Base-by-base conservation (phyloP, 78 protist species). In the Speleostelium caveatum region DNA sequence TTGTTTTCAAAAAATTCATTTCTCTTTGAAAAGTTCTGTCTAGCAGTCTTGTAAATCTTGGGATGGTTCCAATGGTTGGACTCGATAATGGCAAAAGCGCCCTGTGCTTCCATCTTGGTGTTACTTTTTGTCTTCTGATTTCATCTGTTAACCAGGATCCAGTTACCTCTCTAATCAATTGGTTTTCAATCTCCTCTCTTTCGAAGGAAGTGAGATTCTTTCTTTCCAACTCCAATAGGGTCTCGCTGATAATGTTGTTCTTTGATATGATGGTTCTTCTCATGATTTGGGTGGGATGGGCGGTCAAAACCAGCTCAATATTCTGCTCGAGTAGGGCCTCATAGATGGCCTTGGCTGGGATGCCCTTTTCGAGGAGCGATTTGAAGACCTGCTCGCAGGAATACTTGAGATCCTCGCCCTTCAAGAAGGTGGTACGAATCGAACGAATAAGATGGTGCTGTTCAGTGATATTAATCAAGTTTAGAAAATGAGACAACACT, bases 221-320 rank as follows among this genome's bases (percentile, higher is more conserved):
- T 30, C 28, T 56, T 6, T 79, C 87, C 73, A 38, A 62, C 41
- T 21, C 39, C 28, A 32, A 38, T 19, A 95, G 36, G 32, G 67
- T 53, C 39, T 36, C 78, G 21, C 73, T 77, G 24, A 95, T 73
- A 7, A 30, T 65, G 28, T 38, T 42, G 30, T 74, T 86, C 55
- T 93, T 92, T 6, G 72, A n/a, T 24, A 79, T 75, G 2, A 93
- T 35, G 0, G 97, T 87, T n/a, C 94, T 88, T 32, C 97, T 76
- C 83, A 72, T 58, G 45, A 89, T 93, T 49, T 95, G 95, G 0
- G 97, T 95, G 62, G 97, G 97, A 49, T 95, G 97, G 24, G 97
- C 96, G 1, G 97, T 95, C 62, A 95, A 68, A 33, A 95, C 96
- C 19, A 93, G 69, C 58, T 95, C 97, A 28, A 95, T 88, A 36